phyloP scores from a whole-genome alignment of 345 rosid species.

The Populus simonii region DNA sequence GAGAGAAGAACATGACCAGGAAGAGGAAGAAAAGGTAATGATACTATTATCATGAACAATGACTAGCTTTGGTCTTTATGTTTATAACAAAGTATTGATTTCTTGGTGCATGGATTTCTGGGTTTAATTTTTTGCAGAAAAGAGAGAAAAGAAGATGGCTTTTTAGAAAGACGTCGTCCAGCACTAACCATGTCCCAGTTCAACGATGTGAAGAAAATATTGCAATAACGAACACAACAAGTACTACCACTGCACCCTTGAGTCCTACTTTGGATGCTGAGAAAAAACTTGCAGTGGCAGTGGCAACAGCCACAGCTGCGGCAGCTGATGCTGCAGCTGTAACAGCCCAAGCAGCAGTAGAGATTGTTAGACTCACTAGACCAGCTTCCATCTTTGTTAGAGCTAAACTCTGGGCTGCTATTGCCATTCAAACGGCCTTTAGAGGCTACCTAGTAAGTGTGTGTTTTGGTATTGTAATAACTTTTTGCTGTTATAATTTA shows the following conservation, averaged over 20 bases:
- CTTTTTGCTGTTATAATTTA: too few relatives aligned
- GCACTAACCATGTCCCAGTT: background rate
- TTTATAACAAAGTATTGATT: background rate
- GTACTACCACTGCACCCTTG: background rate
- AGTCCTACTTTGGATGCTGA: conserved; percentile 18
- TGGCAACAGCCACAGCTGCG: conserved; percentile 17
- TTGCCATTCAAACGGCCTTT: conserved; percentile 27
- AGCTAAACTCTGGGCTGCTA: conserved; percentile 14
- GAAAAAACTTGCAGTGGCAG: conserved; percentile 14
- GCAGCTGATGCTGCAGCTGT: conserved; percentile 17
- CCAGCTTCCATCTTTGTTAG: background rate
- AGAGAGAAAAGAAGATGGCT: conserved; percentile 29
- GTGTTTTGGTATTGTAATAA: too few relatives aligned
- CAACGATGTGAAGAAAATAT: conserved; percentile 23
- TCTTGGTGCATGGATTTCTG: background rate
- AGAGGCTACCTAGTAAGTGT: conserved; percentile 31
- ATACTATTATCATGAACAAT: background rate
- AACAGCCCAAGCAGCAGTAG: conserved; percentile 13
- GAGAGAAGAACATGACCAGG: conserved; percentile 36
- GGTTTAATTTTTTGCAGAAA: conserved; percentile 13
- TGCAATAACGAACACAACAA: background rate
- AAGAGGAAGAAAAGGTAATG: conserved; percentile 29
- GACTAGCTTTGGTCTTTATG: background rate
- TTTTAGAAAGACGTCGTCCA: conserved; percentile 10
- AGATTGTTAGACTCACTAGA: conserved; percentile 19